A percentile compares a stretch with the other conserved stretches of the same genome.
Conservation (phyloP, 176 grass and related monocot species). For the Secale cereale region DNA sequence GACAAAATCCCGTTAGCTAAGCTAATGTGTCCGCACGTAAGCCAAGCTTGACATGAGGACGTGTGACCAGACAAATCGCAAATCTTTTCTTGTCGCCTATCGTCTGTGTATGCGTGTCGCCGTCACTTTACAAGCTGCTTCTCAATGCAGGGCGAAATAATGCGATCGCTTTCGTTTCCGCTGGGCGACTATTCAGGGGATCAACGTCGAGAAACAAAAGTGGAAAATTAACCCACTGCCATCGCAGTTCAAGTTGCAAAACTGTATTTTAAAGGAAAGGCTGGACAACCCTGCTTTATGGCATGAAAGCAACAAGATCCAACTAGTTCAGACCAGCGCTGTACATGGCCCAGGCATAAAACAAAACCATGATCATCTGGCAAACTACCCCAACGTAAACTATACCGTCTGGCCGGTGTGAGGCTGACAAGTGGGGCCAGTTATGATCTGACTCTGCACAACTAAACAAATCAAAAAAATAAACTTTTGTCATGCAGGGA, state of each 20-base stretch:
- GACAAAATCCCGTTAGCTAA: conserved; percentile 43
- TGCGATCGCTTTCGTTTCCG: conserved; percentile 12
- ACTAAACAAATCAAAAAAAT: too few species aligned
- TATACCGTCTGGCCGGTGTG: too few species aligned
- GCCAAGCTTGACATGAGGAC: conserved; percentile 37
- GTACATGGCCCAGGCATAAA: not conserved
- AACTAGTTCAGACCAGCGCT: not conserved
- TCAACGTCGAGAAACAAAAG: conserved; percentile 36
- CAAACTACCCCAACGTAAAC: not conserved
- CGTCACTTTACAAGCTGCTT: conserved; percentile 38
- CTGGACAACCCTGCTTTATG: not conserved
- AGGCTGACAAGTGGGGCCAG: not conserved
- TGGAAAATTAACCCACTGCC: not conserved
- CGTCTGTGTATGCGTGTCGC: not conserved
- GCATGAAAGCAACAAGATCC: not conserved
- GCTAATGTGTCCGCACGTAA: conserved; percentile 34
- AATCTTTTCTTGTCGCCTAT: conserved; percentile 48
- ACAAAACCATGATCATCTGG: not conserved
- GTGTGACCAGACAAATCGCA: conserved; percentile 52
- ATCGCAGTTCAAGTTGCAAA: not conserved
- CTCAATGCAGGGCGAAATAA: conserved; percentile 12
- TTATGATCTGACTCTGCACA: too few species aligned
- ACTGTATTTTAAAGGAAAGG: not conserved
- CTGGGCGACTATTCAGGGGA: conserved; percentile 39
- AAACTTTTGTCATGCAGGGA: too few species aligned